Base-by-base conservation (phyloP, 2,329 filamentous ascomycete genomes). In the Colletotrichum falcatum region DNA sequence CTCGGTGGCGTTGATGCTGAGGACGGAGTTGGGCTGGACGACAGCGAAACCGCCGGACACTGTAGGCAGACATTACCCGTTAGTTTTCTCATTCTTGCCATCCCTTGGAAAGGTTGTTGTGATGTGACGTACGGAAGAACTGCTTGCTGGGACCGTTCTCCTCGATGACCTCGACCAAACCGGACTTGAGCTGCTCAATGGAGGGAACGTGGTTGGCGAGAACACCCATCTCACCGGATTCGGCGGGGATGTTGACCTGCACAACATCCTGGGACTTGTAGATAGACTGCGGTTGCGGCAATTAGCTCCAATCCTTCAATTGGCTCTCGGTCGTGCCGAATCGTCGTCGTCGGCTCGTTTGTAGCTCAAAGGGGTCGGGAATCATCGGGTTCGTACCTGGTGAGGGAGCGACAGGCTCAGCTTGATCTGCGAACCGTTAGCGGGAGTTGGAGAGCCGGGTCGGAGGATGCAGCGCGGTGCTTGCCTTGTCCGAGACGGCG, bases 1-100 rank as follows among this genome's bases (percentile, higher is more conserved):
- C 88, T 99, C 96, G 73, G 97, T 93, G 77, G 96, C 95, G 86
- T 98, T 99, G 89, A 99, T 97, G 92, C 94, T 98, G 83, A 99
- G 88, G 79, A 91, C 85, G 49, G 95, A 98, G 88, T 94, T 91
- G 80, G 96, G 96, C 88, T 99, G 96, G 73, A 99, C 94, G 78
- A 96, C 91, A 78, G 96, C 96, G 80, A 99, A 99, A 76, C 96
- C 96, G 80, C 96, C 96, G 74, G 96, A 97, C 73, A 98, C 95
- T 98, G 76, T 56, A 70, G 56, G n/a, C 33, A 12, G 18, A 37
- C 37, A 72, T 39, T 69, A 54, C 58, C 53, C 72, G 72, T 72
- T 58, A 64, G 70, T 64, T 51, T 61, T 51, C 59, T 66, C 44
- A 42, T 63, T 37, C 58, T 28, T n/a, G 33, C 26, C 56, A 64